Base-by-base conservation (phyloP, 2,329 filamentous ascomycete genomes). In the Arachnomyces sp. region DNA sequence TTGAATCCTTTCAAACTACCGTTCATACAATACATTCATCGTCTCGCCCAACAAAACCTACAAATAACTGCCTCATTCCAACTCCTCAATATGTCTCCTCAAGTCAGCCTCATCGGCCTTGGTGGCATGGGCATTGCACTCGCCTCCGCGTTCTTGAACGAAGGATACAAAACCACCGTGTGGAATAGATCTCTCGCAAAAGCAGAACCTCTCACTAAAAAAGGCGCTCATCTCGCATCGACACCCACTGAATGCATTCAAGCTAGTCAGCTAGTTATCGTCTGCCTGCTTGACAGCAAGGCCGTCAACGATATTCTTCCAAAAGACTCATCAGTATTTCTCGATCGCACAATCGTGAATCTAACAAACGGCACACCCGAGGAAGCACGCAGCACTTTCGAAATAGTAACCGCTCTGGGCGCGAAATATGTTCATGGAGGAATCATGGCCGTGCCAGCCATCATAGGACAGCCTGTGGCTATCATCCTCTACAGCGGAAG, bases 81-180 rank as follows among this genome's bases (percentile, higher is more conserved):
- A 25, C 20, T 5, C 9, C 20, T 9, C 20, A 25, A 25, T 25
- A 25, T 25, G 20, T 9, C 20, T 25, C 9, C 20, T 25, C 20
- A 25, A 28, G 35, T 38, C n/a, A 28, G 17, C 16, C 18, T 42
- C 31, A 15, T 42, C 36, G 40, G 40, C 34, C 28, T 39, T 8
- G 40, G 40, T 13, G 40, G 17, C 17, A 42, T 42, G 40, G 40
- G 40, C 32, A 29, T 31, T 11, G 30, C 31, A 30, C 36, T 43
- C 8, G 31, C 36, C 14, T 33, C 40, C 28, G 17, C 36, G 7
- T 39, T 43, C 40, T 20, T 39, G 9, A 20, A n/a, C 18, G 15
- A 33, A 3, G n/a, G 6, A n/a, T 17, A 39, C 25, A 30, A 14
- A 38, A 39, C 40, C 7, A 43, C 36, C 4, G 36, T 39, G 5